Base-by-base conservation (phyloP, 495 filamentous ascomycete genomes). In the Hypomontagnella submonticulosa region DNA sequence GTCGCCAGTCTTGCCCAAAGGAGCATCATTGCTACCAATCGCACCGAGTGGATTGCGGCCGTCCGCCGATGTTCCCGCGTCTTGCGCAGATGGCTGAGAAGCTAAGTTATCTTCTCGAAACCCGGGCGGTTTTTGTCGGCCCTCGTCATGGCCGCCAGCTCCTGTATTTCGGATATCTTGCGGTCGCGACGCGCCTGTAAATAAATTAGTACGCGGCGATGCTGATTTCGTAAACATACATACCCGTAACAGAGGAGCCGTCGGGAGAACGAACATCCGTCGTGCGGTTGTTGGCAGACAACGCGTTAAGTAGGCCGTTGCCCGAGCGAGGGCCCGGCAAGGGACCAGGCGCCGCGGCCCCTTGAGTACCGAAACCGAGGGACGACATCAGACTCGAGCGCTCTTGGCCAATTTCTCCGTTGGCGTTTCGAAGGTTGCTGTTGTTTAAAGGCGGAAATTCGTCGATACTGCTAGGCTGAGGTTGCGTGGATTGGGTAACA, bases 381-480 rank as follows among this genome's bases (percentile, higher is more conserved):
- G 80, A 83, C 62, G 88, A 89, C 77, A 89, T 86, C 73, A 92
- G 67, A 64, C 79, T 85, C 3, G 79, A 82, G 36, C 87, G 84
- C 61, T 92, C 90, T 61, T 89, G 88, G 23, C 84, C 86, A 57
- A 90, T 81, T 11, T 95, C 92, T 23, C 88, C 87, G 54, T 88
- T 85, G 23, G 82, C 81, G 56, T 86, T 88, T 57, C 91, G 86
- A n/a, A 70, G 16, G 40, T 38, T 73, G 43, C 55, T 73, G 27
- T 69, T 73, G 48, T 90, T 89, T 51, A 95, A 77, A 9, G 93
- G 89, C 41, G 93, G 93, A 53, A 96, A 96, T 8, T 96, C 92
- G 18, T 97, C 92, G 16, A 89, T 87, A 63, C 83, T 88, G 57
- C 80, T 85, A 11, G 86, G 83, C 61, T 89, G 90, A 16, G 87